Evolutionary conservation across 441 rosid species (phyloP).

Genomic region (California macrophylla): DNA sequence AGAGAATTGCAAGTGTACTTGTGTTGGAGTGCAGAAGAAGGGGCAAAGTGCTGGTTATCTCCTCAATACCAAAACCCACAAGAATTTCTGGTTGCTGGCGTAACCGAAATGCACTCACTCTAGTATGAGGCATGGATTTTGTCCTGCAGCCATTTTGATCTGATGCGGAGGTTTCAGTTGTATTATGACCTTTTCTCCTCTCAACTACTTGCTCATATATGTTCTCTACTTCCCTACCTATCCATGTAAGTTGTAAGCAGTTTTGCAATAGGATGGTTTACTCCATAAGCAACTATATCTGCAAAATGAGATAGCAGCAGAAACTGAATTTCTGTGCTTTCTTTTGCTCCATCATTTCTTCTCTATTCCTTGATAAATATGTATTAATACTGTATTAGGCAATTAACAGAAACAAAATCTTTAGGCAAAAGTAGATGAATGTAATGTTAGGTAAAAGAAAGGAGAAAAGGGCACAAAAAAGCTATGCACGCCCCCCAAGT

Average conservation of each 20-base stretch:
- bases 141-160: too few relatives aligned
- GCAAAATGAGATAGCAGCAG: neutral
- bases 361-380: too few relatives aligned
- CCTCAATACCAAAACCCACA: conserved; percentile 70
- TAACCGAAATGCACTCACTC: too few relatives aligned
- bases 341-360: too few relatives aligned
- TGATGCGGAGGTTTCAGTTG: neutral
- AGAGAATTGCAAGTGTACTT: conserved; percentile 64
- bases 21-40: conserved; percentile 74
- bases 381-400: neutral
- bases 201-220: neutral
- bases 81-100: conserved; percentile 86
- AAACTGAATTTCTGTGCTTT: neutral
- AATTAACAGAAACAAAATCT: neutral
- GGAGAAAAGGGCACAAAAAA: neutral
- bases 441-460: neutral
- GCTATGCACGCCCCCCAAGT: neutral
- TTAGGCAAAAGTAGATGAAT: neutral
- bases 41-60: conserved; percentile 80
- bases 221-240: neutral
- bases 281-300: neutral
- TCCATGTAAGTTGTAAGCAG: neutral
- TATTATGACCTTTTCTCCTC: neutral
- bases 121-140: too few relatives aligned
- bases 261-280: too few relatives aligned